Percentiles rank a stretch among this genome's conserved stretches.
These are phyloP conservation scores for Lachnellula cervina DNA, from an alignment of 2,329 filamentous ascomycete species.

Conservation along the genomic window DNA sequence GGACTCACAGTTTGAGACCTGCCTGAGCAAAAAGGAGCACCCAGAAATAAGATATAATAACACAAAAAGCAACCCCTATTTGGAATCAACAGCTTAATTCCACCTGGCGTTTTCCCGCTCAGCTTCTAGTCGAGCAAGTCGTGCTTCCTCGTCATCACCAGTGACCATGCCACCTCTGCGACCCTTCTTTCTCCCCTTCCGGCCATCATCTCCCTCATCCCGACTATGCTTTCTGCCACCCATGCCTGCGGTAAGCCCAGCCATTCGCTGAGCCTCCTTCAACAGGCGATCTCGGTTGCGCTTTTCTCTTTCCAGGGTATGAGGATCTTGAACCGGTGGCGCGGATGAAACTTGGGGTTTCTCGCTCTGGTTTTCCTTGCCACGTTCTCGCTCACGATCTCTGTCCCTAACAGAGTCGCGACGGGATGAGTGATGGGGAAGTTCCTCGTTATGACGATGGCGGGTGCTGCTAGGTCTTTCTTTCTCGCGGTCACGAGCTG, in stretches of 20 bases:
- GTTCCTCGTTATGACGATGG: conserved; percentile 11
- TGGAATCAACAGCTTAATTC: conserved; percentile 13
- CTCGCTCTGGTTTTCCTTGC: conserved; percentile 13
- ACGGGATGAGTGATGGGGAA: conserved; percentile 36
- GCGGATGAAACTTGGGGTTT: conserved; percentile 7
- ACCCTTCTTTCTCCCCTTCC: conserved; percentile 43
- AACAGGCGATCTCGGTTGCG: conserved; percentile 61
- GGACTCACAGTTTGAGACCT: no score
- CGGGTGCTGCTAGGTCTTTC: conserved; percentile 28
- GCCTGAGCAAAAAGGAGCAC: no score
- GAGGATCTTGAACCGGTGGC: conserved; percentile 31
- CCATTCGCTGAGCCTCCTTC: conserved; percentile 63
- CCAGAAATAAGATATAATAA: neutral
- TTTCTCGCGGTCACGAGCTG: conserved; percentile 31
- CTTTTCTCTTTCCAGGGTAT: conserved; percentile 65
- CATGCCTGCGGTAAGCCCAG: conserved; percentile 44
- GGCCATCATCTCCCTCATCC: conserved; percentile 40
- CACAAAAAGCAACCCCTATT: neutral
- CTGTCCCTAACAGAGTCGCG: conserved; percentile 36
- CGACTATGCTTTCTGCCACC: conserved; percentile 39
- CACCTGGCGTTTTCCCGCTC: conserved; percentile 50
- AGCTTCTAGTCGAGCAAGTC: conserved; percentile 45
- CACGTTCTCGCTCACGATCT: conserved; percentile 41
- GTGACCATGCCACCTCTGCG: conserved; percentile 17
- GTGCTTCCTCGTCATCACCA: conserved; percentile 30